Percentiles rank a stretch among this genome's conserved stretches.
Evolutionary conservation across 257 asterid species (phyloP).

Genomic region (Nicotiana benthamiana): DNA sequence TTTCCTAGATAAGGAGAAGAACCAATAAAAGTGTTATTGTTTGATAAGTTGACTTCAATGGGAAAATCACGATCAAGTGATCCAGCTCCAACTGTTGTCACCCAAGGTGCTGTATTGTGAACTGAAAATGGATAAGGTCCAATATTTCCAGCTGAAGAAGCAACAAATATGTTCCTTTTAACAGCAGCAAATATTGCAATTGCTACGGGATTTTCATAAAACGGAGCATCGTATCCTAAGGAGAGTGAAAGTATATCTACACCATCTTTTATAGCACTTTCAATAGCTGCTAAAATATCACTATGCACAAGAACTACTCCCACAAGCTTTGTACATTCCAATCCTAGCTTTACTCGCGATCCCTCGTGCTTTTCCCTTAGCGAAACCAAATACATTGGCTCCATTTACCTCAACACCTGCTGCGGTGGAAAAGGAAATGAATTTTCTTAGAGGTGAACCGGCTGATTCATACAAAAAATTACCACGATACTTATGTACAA

Average conservation of each 20-base stretch:
- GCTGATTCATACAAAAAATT: too few species aligned
- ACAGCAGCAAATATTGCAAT: constrained; percentile 3
- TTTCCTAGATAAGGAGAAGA: neutral
- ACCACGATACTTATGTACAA: too few species aligned
- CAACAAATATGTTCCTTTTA: constrained; percentile 2
- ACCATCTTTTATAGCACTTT: constrained; percentile 8
- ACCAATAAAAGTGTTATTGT: neutral
- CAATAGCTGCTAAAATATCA: constrained; percentile 6
- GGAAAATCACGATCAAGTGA: constrained; percentile 6
- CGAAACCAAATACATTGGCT: constrained; percentile 2
- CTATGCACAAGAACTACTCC: neutral
- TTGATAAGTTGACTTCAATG: neutral
- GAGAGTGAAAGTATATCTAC: constrained; percentile 6
- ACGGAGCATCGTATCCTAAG: neutral
- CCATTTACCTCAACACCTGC: neutral
- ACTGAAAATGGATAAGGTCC: neutral
- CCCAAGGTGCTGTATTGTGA: constrained; percentile 8
- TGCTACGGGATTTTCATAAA: constrained; percentile 1
- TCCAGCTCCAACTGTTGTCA: constrained; percentile 10
- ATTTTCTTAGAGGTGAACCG: too few species aligned
- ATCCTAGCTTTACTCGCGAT: constrained; percentile 4
- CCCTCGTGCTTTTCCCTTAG: constrained; percentile 9
- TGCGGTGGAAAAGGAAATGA: too few species aligned
- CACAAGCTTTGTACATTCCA: constrained; percentile 8
- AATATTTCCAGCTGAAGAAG: constrained; percentile 2